Evolutionary conservation across 139 green algal species (phyloP).

Genomic region (Chlorella sp.): DNA sequence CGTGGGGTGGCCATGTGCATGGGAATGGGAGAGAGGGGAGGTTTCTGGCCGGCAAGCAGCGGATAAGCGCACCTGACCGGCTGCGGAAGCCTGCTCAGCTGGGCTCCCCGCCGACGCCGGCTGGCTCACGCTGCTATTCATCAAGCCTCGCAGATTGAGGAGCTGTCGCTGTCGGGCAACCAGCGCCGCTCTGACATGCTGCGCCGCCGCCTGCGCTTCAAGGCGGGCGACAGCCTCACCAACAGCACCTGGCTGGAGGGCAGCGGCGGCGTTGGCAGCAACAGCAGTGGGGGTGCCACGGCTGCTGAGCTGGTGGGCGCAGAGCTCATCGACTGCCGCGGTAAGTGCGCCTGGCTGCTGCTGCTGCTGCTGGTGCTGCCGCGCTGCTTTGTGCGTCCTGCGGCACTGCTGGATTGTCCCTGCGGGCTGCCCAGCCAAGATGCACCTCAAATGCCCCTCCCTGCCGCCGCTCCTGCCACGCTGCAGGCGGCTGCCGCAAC

Average conservation of each 20-base stretch:
- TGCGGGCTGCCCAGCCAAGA: not conserved
- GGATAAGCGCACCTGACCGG: not conserved
- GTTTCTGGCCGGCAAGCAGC: not conserved
- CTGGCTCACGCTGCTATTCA: too few relatives aligned
- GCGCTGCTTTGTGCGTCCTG: not conserved
- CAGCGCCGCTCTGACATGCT: slow-evolving; percentile 10
- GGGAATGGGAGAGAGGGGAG: too few relatives aligned
- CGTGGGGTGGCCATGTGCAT: too few relatives aligned
- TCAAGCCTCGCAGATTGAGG: not conserved
- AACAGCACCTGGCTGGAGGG: not conserved
- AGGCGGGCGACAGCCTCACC: slow-evolving; percentile 6
- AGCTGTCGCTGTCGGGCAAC: slow-evolving; percentile 34
- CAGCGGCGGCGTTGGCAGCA: not conserved
- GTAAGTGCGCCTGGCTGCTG: not conserved
- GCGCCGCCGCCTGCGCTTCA: slow-evolving; percentile 15
- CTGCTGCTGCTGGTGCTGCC: not conserved
- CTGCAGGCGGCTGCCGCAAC: slow-evolving; percentile 13
- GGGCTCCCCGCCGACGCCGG: too few relatives aligned
- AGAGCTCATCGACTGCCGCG: slow-evolving; percentile 5
- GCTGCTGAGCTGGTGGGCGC: slow-evolving; percentile 1
- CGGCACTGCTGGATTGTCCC: not conserved
- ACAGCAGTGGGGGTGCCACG: too few relatives aligned
- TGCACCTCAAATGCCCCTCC: too few relatives aligned
- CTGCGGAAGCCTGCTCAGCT: too few relatives aligned
- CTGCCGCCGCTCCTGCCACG: not conserved